phyloP scores from a whole-genome alignment of 805 yeast genomes.

The Jamesozyma gamospora region DNA sequence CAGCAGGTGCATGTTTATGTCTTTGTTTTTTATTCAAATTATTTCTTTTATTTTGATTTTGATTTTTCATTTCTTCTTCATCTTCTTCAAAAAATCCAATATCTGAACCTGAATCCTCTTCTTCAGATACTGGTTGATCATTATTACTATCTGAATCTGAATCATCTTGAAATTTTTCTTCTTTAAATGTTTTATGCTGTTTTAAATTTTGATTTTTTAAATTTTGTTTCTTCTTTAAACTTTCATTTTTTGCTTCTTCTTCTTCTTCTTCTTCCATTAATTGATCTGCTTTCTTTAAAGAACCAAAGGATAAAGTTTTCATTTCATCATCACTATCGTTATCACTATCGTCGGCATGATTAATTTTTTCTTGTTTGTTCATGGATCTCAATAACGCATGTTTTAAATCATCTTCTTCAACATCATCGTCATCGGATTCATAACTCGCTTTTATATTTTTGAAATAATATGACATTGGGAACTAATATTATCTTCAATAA shows the following conservation, averaged over 20 bases:
- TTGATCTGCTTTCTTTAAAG: slow-evolving; percentile 48
- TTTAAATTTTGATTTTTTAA: no score
- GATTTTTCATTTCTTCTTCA: slow-evolving; percentile 8
- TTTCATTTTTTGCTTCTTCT: slow-evolving; percentile 12
- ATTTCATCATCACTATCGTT: slow-evolving; percentile 37
- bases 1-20: slow-evolving; percentile 83
- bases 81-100: slow-evolving; percentile 33
- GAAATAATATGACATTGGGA: slow-evolving; percentile 29
- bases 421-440: slow-evolving; percentile 27
- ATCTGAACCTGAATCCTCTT: slow-evolving; percentile 10
- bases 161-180: slow-evolving; percentile 7
- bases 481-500: no score
- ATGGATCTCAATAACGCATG: slow-evolving; percentile 34
- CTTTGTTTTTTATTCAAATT: slow-evolving; percentile 26
- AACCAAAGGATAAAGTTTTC: slow-evolving; percentile 51
- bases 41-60: not conserved
- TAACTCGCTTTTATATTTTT: slow-evolving; percentile 23
- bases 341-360: slow-evolving; percentile 5
- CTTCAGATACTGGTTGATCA: slow-evolving; percentile 9
- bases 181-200: slow-evolving; percentile 3
- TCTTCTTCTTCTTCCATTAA: slow-evolving; percentile 30
- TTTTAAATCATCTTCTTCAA: slow-evolving; percentile 12
- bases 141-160: slow-evolving; percentile 3
- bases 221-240: slow-evolving; percentile 11
- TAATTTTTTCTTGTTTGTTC: slow-evolving; percentile 32